A percentile compares a stretch with the other conserved stretches of the same genome.
Evolutionary conservation across 306 rosid species (phyloP).

Genomic region (Vigna unguiculata): DNA sequence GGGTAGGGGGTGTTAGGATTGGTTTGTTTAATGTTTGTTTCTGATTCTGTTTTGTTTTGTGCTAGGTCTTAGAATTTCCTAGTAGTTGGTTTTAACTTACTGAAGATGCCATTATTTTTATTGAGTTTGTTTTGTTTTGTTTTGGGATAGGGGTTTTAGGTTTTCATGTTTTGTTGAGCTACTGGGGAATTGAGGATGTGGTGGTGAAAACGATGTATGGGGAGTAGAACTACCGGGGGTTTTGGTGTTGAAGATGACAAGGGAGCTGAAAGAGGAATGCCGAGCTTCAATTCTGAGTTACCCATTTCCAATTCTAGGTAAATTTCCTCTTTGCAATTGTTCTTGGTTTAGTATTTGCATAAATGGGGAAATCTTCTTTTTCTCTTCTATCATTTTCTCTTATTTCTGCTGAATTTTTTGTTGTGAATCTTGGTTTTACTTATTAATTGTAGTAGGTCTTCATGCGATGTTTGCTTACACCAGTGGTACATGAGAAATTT

Average conservation of each 20-base stretch:
- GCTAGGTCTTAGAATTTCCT: conserved; percentile 15
- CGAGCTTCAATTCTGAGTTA: conserved; percentile 56
- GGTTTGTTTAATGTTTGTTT: neutral
- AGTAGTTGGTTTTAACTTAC: conserved; percentile 11
- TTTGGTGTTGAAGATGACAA: conserved; percentile 60
- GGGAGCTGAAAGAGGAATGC: conserved; percentile 56
- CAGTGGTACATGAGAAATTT: neutral
- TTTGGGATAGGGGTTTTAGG: conserved; percentile 22
- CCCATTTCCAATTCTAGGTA: conserved; percentile 49
- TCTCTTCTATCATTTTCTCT: neutral
- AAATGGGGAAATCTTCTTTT: neutral
- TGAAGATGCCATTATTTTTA: conserved; percentile 33
- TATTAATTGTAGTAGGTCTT: conserved; percentile 15
- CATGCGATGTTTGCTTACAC: conserved; percentile 14
- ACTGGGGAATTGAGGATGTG: conserved; percentile 32
- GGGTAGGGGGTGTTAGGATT: neutral
- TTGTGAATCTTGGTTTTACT: conserved; percentile 33
- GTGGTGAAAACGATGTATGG: conserved; percentile 44
- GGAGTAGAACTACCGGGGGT: conserved; percentile 44
- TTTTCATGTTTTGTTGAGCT: conserved; percentile 29
- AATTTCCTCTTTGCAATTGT: neutral
- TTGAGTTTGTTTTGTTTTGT: conserved; percentile 24
- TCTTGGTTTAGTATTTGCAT: conserved; percentile 17
- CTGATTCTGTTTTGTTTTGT: conserved; percentile 33
- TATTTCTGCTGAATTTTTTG: conserved; percentile 23